Conservation (phyloP, 257 asterid species). For the Fraxinus pennsylvanica region DNA sequence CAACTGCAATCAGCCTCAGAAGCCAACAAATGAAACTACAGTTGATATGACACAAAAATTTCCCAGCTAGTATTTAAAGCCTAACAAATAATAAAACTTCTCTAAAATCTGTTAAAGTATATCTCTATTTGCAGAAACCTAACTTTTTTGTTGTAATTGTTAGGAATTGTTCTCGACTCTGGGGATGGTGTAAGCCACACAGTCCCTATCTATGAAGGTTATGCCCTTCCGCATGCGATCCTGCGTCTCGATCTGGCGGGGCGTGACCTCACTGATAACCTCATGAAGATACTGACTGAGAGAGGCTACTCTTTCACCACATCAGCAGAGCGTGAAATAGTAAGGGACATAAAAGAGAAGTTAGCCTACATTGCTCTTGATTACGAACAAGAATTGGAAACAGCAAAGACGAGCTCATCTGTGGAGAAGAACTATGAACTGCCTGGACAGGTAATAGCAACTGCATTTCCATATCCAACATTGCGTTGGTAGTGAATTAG, state of each 20-base stretch:
- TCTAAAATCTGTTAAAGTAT: no score
- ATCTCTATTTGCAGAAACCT: not conserved
- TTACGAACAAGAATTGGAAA: slow-evolving; percentile 71
- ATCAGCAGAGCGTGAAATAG: slow-evolving; percentile 81
- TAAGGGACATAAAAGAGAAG: slow-evolving; percentile 76
- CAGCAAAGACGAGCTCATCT: slow-evolving; percentile 69
- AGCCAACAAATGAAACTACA: not conserved
- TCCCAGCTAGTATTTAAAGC: no score
- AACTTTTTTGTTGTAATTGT: not conserved
- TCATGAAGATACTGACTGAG: slow-evolving; percentile 72
- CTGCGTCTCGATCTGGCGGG: slow-evolving; percentile 82
- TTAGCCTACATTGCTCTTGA: slow-evolving; percentile 82
- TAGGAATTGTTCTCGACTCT: slow-evolving; percentile 80
- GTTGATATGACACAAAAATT: no score
- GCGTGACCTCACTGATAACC: slow-evolving; percentile 72
- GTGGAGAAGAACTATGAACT: slow-evolving; percentile 77
- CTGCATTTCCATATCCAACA: no score
- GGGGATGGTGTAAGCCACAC: slow-evolving; percentile 91
- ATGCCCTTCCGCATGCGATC: slow-evolving; percentile 80
- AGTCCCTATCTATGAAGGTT: slow-evolving; percentile 80
- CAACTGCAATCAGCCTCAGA: not conserved
- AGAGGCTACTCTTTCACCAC: slow-evolving; percentile 76
- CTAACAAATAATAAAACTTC: no score
- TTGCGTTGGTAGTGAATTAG: no score
- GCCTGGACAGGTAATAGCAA: slow-evolving; percentile 63